Percentiles rank a stretch among this genome's conserved stretches.
Evolutionary conservation across 2,329 filamentous ascomycete genomes (phyloP).

Genomic region (Fusarium sp.): DNA sequence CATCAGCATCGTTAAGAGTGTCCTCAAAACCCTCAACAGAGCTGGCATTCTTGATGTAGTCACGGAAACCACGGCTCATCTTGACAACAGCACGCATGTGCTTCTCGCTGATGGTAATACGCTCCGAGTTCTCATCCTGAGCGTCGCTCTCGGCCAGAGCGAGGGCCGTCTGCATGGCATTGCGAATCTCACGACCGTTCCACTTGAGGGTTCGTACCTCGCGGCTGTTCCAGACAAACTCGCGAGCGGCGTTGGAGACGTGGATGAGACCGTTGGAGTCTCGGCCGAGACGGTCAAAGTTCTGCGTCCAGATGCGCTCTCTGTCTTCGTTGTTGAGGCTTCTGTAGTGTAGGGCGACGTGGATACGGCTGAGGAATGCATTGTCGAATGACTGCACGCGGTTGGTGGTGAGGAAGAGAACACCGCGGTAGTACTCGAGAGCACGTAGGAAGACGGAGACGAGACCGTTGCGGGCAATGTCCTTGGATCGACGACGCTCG

Average conservation of each 20-base stretch:
- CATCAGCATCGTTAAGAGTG: slow-evolving; percentile 18
- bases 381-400: slow-evolving; percentile 57
- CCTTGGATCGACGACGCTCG: slow-evolving; percentile 56
- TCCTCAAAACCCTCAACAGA: slow-evolving; percentile 38
- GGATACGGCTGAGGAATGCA: slow-evolving; percentile 59
- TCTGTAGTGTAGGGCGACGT: slow-evolving; percentile 58
- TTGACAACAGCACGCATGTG: slow-evolving; percentile 48
- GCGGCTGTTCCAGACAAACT: slow-evolving; percentile 50
- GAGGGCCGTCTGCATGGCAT: slow-evolving; percentile 56
- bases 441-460: slow-evolving; percentile 60
- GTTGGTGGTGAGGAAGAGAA: slow-evolving; percentile 61
- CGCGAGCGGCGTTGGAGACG: slow-evolving; percentile 50
- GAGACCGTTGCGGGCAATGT: slow-evolving; percentile 57
- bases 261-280: slow-evolving; percentile 51
- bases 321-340: slow-evolving; percentile 53
- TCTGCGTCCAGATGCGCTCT: slow-evolving; percentile 55
- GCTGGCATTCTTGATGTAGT: slow-evolving; percentile 43
- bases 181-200: slow-evolving; percentile 55
- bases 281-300: slow-evolving; percentile 56
- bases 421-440: slow-evolving; percentile 60
- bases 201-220: slow-evolving; percentile 52
- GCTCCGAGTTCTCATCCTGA: slow-evolving; percentile 47
- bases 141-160: slow-evolving; percentile 55
- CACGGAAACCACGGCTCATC: slow-evolving; percentile 48
- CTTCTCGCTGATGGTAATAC: slow-evolving; percentile 45